Base-by-base conservation (phyloP, 2,329 filamentous ascomycete species). In the Graphiopsis chlorocephala region DNA sequence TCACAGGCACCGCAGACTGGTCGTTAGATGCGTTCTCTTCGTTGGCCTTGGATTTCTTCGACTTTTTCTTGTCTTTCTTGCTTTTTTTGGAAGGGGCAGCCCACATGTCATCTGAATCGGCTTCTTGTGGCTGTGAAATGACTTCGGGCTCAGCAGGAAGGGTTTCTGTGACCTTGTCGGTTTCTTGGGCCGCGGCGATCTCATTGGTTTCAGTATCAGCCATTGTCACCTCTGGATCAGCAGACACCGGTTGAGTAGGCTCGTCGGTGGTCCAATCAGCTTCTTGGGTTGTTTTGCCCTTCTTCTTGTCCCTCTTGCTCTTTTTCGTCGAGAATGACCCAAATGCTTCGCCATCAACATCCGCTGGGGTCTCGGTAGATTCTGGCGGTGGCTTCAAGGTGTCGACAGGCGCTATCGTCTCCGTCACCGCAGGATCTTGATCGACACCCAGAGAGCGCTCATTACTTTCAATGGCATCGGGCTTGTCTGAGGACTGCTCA, bases 301-400 rank as follows among this genome's bases (percentile, higher is more conserved):
- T 80, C 57, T 78, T 78, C 70, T 79, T 80, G 29, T 78, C 76
- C 58, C 80, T 81, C 71, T 80, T 80, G 33, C 76, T 74, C 65
- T 72, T 72, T 67, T 77, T 77, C 29, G 64, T 61, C 2, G 69
- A 68, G 23, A 69, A 65, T 26, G 57, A 55, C 14, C 69, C 57
- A 65, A 65, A 71, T 12, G 69, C 66, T 20, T 71, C 68, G n/a
- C 69, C 66, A 28, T 67, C 62, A 14, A 25, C 61, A 10, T 59
- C 56, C 17, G 60, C 66, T 28, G 56, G 47, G 0, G 56, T 62
- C 15, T 47, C 68, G 10, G 53, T 38, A 20, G 31, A 23, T 2
- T 17, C 15, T 10, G 31, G 53, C 6, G 20, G 20, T 20, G 29
- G 12, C 17, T 29, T 14, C 12, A 12, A 28, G 17, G 47, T 50